Percentiles rank a stretch among this genome's conserved stretches.
phyloP scores from a whole-genome alignment of 768 basidiomycete species.

The Boletus sp. region DNA sequence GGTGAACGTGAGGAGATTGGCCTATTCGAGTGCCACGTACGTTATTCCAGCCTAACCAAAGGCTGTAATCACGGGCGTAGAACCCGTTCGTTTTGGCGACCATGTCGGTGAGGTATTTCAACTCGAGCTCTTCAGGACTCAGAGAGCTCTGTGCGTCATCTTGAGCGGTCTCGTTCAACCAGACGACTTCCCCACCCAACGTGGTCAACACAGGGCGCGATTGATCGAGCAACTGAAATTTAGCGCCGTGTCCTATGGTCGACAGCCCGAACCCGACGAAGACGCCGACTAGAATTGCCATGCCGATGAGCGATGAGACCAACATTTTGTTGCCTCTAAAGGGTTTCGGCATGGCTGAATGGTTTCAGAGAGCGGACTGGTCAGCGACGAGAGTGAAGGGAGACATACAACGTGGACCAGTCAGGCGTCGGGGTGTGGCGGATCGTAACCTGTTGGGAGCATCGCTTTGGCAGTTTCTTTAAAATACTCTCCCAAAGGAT shows the following conservation, averaged over 20 bases:
- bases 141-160: neutral
- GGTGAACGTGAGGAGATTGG: neutral
- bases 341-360: slow-evolving; percentile 3
- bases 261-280: slow-evolving; percentile 28
- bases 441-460: no score
- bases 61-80: slow-evolving; percentile 44
- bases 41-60: slow-evolving; percentile 51
- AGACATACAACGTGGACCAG: neutral
- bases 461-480: no score
- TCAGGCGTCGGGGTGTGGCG: no score
- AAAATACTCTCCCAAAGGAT: no score
- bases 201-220: slow-evolving; percentile 13
- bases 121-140: slow-evolving; percentile 14
- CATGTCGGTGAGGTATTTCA: slow-evolving; percentile 33
- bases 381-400: neutral
- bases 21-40: slow-evolving; percentile 17
- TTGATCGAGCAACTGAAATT: slow-evolving; percentile 1
- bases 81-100: slow-evolving; percentile 42
- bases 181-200: slow-evolving; percentile 12
- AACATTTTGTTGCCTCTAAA: neutral
- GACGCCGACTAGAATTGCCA: slow-evolving; percentile 25
- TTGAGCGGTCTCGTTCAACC: no score
- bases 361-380: neutral
- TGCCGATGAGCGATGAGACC: slow-evolving; percentile 10
- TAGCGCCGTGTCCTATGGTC: slow-evolving; percentile 8